Conservation (phyloP, 2,329 filamentous ascomycete species). For the Trichoderma citrinoviride region DNA sequence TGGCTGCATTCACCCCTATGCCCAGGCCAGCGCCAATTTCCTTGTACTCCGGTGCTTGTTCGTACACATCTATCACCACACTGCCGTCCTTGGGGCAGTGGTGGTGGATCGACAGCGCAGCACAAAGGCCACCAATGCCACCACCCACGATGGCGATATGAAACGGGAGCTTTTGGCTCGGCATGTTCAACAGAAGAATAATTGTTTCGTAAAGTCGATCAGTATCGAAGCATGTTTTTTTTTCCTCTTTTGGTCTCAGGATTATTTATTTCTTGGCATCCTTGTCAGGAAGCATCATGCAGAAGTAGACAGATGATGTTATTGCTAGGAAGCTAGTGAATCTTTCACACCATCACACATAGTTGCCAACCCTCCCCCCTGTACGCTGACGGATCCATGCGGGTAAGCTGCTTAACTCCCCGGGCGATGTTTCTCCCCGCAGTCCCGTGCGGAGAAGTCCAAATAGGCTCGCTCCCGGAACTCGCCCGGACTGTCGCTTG, state of each 20-base stretch:
- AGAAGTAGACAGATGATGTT: neutral
- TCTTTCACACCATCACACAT: neutral
- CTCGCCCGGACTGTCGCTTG: neutral
- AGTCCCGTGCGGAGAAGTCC: neutral
- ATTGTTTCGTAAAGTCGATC: neutral
- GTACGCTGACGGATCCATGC: neutral
- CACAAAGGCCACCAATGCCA: conserved; percentile 17
- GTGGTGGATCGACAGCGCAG: conserved; percentile 7
- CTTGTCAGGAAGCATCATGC: neutral
- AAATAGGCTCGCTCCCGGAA: neutral
- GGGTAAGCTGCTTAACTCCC: conserved; percentile 6
- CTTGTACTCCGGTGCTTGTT: conserved; percentile 10
- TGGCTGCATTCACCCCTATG: conserved; percentile 12
- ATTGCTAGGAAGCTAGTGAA: neutral
- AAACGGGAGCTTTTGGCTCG: conserved; percentile 12
- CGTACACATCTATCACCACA: conserved; percentile 8
- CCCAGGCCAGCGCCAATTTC: conserved; percentile 14
- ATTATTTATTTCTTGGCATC: conserved; percentile 8
- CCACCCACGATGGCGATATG: conserved; percentile 16
- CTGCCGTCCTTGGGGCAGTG: conserved; percentile 17
- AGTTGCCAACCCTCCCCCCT: neutral
- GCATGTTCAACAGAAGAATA: neutral
- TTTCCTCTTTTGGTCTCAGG: neutral
- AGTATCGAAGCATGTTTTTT: neutral
- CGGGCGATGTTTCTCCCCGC: neutral